Percentiles rank a stretch among this genome's conserved stretches.
These are phyloP conservation scores for Ophiostoma tasmaniense DNA, from an alignment of 2,329 filamentous ascomycete genomes.

Conservation along the genomic window DNA sequence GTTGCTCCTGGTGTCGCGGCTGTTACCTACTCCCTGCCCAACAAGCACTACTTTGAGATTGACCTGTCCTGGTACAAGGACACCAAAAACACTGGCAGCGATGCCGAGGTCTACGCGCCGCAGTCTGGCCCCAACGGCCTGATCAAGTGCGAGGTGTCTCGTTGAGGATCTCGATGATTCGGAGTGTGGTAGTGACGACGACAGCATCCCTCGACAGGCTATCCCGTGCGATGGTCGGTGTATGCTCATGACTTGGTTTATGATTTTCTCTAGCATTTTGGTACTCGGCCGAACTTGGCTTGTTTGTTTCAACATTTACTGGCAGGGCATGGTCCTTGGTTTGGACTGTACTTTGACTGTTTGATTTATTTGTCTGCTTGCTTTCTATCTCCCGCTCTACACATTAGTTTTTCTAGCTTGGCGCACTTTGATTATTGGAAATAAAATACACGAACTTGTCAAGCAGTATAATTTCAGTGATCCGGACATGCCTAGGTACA, in stretches of 20 bases:
- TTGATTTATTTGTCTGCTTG: not conserved
- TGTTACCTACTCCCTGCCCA: constrained; percentile 79
- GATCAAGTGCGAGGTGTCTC: constrained; percentile 83
- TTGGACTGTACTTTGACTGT: not conserved
- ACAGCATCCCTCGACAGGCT: not conserved
- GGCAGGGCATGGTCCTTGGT: not conserved
- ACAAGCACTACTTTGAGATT: constrained; percentile 99
- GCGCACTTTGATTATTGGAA: not conserved
- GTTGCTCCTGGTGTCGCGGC: constrained; percentile 61
- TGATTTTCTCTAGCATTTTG: not conserved
- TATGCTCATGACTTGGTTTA: not conserved
- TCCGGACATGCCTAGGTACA: too few species aligned
- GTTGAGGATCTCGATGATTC: constrained; percentile 26
- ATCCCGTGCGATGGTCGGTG: not conserved
- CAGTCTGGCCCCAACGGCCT: constrained; percentile 90
- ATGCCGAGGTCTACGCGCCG: constrained; percentile 91
- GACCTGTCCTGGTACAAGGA: constrained; percentile 96
- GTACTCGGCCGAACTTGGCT: not conserved
- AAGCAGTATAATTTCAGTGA: not conserved
- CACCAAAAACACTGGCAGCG: constrained; percentile 86
- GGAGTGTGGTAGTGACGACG: not conserved
- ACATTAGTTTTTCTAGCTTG: not conserved
- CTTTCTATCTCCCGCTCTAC: not conserved
- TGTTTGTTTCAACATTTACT: not conserved
- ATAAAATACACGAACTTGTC: not conserved